These are phyloP conservation scores for Mycena floridula DNA, from an alignment of 768 basidiomycete genomes.

Conservation along the genomic window DNA sequence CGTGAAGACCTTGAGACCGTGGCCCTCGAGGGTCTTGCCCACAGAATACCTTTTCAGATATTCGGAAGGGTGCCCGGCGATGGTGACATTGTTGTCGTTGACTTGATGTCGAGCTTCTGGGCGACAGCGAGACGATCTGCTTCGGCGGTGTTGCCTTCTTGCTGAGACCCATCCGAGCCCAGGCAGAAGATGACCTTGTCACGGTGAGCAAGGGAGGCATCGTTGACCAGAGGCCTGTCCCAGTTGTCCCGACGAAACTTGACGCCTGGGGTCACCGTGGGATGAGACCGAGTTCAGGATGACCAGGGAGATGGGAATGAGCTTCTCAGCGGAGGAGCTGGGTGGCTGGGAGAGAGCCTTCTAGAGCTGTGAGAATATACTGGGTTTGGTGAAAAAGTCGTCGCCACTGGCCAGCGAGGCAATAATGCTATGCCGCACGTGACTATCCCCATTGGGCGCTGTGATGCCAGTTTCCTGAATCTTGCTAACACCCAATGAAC, in stretches of 20 bases:
- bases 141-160: constrained; percentile 89
- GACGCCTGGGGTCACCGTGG: constrained; percentile 89
- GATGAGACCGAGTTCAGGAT: constrained; percentile 85
- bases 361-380: constrained; percentile 75
- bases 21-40: constrained; percentile 67
- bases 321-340: constrained; percentile 82
- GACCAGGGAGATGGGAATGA: constrained; percentile 81
- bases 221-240: constrained; percentile 83
- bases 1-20: constrained; percentile 71
- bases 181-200: constrained; percentile 77
- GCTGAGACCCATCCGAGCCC: constrained; percentile 87
- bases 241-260: constrained; percentile 92
- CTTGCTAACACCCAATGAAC: too few species aligned
- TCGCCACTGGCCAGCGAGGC: too few species aligned
- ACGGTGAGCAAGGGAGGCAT: constrained; percentile 73
- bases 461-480: too few species aligned
- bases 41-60: constrained; percentile 79
- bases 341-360: constrained; percentile 64
- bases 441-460: too few species aligned
- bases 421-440: too few species aligned
- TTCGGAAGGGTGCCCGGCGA: constrained; percentile 84
- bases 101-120: constrained; percentile 81
- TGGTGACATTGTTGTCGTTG: constrained; percentile 90
- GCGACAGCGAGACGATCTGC: constrained; percentile 88
- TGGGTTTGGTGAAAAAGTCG: too few species aligned